phyloP scores from a whole-genome alignment of 805 yeast genomes.

The Schwanniomyces pseudopolymorphus region DNA sequence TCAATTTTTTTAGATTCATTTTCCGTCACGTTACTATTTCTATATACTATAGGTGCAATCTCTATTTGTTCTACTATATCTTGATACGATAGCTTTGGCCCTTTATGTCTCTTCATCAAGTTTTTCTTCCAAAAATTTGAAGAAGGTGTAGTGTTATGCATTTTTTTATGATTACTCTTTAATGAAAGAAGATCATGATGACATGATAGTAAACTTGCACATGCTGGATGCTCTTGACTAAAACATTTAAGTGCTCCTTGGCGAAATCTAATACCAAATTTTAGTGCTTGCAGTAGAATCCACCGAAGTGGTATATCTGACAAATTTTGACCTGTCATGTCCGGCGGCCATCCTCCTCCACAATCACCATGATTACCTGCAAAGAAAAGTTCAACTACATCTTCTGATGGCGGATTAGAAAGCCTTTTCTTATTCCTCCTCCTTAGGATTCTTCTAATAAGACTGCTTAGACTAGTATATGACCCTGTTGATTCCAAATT shows the following conservation, averaged over 20 bases:
- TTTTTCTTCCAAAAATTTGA: background rate
- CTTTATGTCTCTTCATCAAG: background rate
- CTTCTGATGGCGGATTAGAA: constrained; percentile 17
- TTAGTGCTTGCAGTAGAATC: constrained; percentile 56
- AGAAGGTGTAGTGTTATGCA: background rate
- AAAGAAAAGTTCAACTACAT: constrained; percentile 58
- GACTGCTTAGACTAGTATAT: background rate
- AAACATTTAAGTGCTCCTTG: constrained; percentile 40
- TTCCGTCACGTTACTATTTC: background rate
- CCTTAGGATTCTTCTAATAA: background rate
- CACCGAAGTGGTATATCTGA: constrained; percentile 58
- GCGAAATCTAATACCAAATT: constrained; percentile 50
- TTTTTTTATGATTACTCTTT: background rate
- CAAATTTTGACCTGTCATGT: constrained; percentile 41
- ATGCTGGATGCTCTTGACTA: constrained; percentile 35
- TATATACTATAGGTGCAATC: constrained; percentile 1
- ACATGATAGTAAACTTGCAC: constrained; percentile 45
- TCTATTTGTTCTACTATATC: constrained; percentile 8
- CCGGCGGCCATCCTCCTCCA: constrained; percentile 67
- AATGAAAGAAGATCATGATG: constrained; percentile 50
- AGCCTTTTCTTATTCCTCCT: background rate
- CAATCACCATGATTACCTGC: constrained; percentile 69
- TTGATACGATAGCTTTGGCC: constrained; percentile 3
- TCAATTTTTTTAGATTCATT: background rate
- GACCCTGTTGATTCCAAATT: background rate